Percentiles rank a stretch among this genome's conserved stretches.
These are phyloP conservation scores for Entelexis sorbosivorans DNA, from an alignment of 1,139 yeast genomes.

Conservation along the genomic window DNA sequence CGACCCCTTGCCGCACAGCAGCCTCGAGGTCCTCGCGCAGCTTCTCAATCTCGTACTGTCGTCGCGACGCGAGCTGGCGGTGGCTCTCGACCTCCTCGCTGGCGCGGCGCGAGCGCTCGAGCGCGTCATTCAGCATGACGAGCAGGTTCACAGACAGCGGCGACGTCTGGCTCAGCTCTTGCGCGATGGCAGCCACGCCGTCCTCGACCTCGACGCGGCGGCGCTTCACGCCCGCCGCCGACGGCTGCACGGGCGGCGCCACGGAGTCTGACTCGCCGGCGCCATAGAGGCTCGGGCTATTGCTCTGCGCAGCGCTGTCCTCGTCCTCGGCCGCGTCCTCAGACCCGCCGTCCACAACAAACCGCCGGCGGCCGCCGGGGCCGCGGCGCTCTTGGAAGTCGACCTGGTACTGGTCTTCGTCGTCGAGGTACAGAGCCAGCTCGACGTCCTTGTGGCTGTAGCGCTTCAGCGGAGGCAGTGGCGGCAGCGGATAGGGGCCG, in stretches of 20 bases:
- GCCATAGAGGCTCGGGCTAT: not conserved
- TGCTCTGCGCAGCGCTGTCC: slow-evolving; percentile 26
- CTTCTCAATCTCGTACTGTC: slow-evolving; percentile 33
- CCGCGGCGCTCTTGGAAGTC: slow-evolving; percentile 17
- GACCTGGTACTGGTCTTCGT: slow-evolving; percentile 21
- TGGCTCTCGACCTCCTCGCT: slow-evolving; percentile 30
- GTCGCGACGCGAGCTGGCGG: slow-evolving; percentile 27
- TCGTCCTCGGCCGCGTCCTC: slow-evolving; percentile 28
- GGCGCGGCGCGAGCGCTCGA: slow-evolving; percentile 21
- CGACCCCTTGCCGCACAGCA: slow-evolving; percentile 26
- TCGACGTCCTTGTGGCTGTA: slow-evolving; percentile 18
- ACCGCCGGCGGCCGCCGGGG: slow-evolving; percentile 11
- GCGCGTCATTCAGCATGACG: slow-evolving; percentile 29
- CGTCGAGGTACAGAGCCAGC: slow-evolving; percentile 17
- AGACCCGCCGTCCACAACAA: slow-evolving; percentile 26
- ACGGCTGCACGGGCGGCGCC: slow-evolving; percentile 4
- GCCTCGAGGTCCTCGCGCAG: slow-evolving; percentile 35
- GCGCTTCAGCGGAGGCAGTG: slow-evolving; percentile 5
- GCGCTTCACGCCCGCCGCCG: slow-evolving; percentile 5
- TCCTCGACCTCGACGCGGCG: slow-evolving; percentile 16
- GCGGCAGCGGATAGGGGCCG: slow-evolving; percentile 53
- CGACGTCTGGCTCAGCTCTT: slow-evolving; percentile 43
- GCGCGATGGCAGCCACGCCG: slow-evolving; percentile 45
- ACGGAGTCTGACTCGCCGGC: slow-evolving; percentile 4
- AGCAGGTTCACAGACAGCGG: slow-evolving; percentile 43